Percentiles rank a stretch among this genome's conserved stretches.
Conservation (phyloP, 202 grass and related monocot genomes). For the Digitaria exilis region DNA sequence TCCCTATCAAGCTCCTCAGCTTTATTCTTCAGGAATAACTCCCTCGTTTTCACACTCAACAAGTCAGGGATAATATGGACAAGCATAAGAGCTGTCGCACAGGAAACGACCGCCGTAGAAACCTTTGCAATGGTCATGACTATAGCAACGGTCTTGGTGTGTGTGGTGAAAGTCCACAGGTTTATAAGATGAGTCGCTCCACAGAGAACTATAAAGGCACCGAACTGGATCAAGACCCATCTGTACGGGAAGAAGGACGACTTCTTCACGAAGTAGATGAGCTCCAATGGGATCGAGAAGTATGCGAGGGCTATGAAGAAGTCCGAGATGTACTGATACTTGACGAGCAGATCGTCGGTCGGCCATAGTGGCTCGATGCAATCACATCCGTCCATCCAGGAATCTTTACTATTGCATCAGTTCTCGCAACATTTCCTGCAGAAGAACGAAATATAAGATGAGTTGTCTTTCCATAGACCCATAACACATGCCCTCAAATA, state of each 20-base stretch:
- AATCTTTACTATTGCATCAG: slow-evolving; percentile 24
- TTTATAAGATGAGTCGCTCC: slow-evolving; percentile 85
- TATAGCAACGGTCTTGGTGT: slow-evolving; percentile 59
- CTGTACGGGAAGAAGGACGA: slow-evolving; percentile 80
- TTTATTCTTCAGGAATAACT: slow-evolving; percentile 79
- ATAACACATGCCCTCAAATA: background rate
- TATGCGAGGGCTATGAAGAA: slow-evolving; percentile 94
- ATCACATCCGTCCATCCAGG: slow-evolving; percentile 84
- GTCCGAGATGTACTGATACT: slow-evolving; percentile 95
- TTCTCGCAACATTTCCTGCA: slow-evolving; percentile 49
- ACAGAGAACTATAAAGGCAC: slow-evolving; percentile 81
- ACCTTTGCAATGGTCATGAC: slow-evolving; percentile 74
- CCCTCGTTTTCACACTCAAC: slow-evolving; percentile 76
- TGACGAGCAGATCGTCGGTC: slow-evolving; percentile 79
- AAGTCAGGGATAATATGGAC: slow-evolving; percentile 84
- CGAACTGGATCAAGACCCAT: slow-evolving; percentile 85
- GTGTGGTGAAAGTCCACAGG: slow-evolving; percentile 68
- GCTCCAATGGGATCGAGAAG: slow-evolving; percentile 89
- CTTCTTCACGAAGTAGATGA: slow-evolving; percentile 87
- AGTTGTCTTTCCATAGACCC: background rate
- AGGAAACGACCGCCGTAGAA: slow-evolving; percentile 78
- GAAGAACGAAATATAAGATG: slow-evolving; percentile 8
- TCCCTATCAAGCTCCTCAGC: slow-evolving; percentile 81
- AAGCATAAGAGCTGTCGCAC: slow-evolving; percentile 86
- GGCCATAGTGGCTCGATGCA: slow-evolving; percentile 92